Evolutionary conservation across 108 stramenopile genomes (phyloP), one percentile per base, ranked within the genome.

Genomic region (Heterococcus sp.): DNA sequence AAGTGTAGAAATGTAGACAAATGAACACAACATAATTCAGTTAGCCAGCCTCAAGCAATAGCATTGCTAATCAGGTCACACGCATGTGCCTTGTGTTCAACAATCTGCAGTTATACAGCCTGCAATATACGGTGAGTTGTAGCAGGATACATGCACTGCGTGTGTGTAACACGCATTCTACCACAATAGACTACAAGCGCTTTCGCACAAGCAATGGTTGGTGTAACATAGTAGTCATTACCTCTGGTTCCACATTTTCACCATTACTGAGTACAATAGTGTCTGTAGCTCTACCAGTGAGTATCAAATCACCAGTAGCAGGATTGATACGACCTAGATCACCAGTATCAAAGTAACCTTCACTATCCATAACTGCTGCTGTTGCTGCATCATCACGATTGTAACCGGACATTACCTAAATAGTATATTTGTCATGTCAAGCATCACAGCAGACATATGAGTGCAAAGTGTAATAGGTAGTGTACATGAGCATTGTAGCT

Each of bases 331-430:
- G 77, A 26, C 94, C 95, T 35, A 94, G 71, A 86, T 94, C 94
- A 66, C 95, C 95, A 4, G 94, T 95, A 76, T 96, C 92, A 70
- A 96, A 94, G 88, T 89, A 96, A 14, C 95, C 95, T 32, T 87
- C 91, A 5, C 72, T 58, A 74, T 95, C 92, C 65, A 95, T 84
- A 0, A 90, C 92, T 38, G 89, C 86, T 31, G 78, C 75, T 0
- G 93, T 95, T 11, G 92, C 93, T 74, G 92, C 91, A 2, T 87
- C 84, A 78, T 96, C 92, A 74, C 92, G 93, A 83, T 92, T 93
- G 81, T 94, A 96, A 26, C 93, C 95, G 70, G 87, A 72, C 95
- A 93, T 96, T 28, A 96, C 88, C 78, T 95, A 94, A 36, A 94
- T 93, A 32, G 93, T 93, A 26, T n/a, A n/a, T 92, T 78, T 14